phyloP scores from a whole-genome alignment of 2,329 filamentous ascomycete genomes.

The Fusarium irregulare region DNA sequence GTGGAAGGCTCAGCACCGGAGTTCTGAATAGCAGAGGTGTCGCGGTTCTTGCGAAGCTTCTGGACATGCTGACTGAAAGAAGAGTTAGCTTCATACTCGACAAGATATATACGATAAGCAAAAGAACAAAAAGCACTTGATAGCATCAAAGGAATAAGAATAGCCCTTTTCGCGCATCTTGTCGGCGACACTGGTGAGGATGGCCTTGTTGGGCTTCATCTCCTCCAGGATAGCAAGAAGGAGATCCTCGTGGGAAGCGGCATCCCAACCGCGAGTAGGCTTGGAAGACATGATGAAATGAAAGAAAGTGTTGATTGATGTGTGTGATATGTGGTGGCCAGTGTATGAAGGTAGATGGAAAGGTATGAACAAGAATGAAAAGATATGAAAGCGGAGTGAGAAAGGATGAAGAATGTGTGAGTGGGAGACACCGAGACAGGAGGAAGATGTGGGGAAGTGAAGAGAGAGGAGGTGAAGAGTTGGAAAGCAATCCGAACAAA shows the following conservation, averaged over 20 bases:
- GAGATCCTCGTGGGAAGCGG: constrained; percentile 53
- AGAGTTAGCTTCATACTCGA: constrained; percentile 26
- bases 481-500: neutral
- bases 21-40: constrained; percentile 42
- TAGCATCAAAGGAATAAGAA: constrained; percentile 53
- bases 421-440: neutral
- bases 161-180: constrained; percentile 53
- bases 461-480: neutral
- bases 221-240: constrained; percentile 53
- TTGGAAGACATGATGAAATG: constrained; percentile 11
- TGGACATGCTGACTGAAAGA: constrained; percentile 58
- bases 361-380: neutral
- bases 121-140: constrained; percentile 51
- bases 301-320: neutral
- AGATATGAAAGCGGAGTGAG: neutral
- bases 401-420: neutral
- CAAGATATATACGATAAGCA: neutral
- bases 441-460: constrained; percentile 2
- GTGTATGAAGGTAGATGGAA: neutral
- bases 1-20: constrained; percentile 31
- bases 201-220: constrained; percentile 49
- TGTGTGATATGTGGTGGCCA: neutral
- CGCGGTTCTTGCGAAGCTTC: constrained; percentile 55
- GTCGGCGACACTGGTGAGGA: constrained; percentile 49
- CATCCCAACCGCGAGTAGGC: constrained; percentile 50